Conservation (phyloP, 495 filamentous ascomycete species). For the Darksidea phi region DNA sequence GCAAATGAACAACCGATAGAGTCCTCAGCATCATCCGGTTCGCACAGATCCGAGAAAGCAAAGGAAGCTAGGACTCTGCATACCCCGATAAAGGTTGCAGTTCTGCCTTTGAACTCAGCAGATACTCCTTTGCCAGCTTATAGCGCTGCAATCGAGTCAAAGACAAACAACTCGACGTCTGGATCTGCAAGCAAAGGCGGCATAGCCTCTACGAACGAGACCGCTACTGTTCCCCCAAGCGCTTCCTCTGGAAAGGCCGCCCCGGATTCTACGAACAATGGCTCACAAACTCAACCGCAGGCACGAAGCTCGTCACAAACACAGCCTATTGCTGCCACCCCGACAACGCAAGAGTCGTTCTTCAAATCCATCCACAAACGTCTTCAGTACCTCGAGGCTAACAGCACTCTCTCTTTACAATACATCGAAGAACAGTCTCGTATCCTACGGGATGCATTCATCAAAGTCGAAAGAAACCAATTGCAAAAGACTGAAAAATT, state of each 20-base stretch:
- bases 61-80: neutral
- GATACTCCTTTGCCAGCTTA: neutral
- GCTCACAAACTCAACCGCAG: constrained; percentile 14
- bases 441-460: constrained; percentile 86
- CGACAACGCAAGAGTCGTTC: constrained; percentile 92
- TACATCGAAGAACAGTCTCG: constrained; percentile 96
- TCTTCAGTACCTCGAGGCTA: constrained; percentile 83
- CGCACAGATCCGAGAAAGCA: neutral
- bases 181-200: neutral
- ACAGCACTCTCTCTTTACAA: constrained; percentile 86
- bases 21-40: neutral
- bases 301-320: constrained; percentile 45
- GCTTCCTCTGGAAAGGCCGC: constrained; percentile 7
- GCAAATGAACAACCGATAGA: neutral
- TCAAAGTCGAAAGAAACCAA: constrained; percentile 85
- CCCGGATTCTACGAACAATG: constrained; percentile 7
- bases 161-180: neutral
- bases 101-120: neutral
- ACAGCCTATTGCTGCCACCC: constrained; percentile 61
- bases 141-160: neutral
- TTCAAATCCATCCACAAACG: constrained; percentile 96
- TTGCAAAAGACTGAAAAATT: constrained; percentile 77
- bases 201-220: neutral
- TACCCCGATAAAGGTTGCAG: neutral
- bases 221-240: neutral